Conservation (phyloP, 805 yeast genomes). For the Myxozyma lipomycoides region DNA sequence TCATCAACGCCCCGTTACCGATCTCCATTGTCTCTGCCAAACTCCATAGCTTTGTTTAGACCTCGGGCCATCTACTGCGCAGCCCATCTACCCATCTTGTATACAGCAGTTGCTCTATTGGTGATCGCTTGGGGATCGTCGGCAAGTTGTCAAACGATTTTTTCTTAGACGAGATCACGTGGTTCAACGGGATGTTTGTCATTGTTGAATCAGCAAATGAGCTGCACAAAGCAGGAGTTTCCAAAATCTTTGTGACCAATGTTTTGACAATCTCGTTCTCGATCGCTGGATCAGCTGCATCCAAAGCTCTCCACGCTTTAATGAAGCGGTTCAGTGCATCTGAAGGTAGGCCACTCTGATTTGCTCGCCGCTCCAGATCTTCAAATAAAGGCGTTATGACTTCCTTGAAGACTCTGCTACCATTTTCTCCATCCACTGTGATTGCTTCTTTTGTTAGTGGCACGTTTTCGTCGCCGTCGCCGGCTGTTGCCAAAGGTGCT, state of each 20-base stretch:
- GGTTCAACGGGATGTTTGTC: not conserved
- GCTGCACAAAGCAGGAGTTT: not conserved
- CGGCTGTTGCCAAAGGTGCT: not conserved
- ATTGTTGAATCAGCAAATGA: not conserved
- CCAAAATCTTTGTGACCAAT: slow-evolving; percentile 9
- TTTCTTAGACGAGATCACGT: not conserved
- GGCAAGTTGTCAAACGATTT: slow-evolving; percentile 4
- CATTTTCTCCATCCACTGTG: slow-evolving; percentile 5
- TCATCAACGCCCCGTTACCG: too few relatives aligned
- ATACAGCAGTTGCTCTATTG: slow-evolving; percentile 28
- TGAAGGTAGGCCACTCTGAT: slow-evolving; percentile 2
- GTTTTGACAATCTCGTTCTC: slow-evolving; percentile 11
- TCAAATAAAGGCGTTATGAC: slow-evolving; percentile 5
- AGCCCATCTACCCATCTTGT: slow-evolving; percentile 30
- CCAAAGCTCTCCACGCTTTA: slow-evolving; percentile 23
- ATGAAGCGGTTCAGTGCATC: slow-evolving; percentile 18
- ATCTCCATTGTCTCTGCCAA: too few relatives aligned
- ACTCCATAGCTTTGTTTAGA: too few relatives aligned
- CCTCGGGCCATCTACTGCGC: slow-evolving; percentile 26
- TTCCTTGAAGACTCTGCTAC: slow-evolving; percentile 6
- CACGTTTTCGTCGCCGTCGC: slow-evolving; percentile 7
- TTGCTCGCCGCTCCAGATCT: not conserved
- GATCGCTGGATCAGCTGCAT: slow-evolving; percentile 22
- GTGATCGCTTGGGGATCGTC: slow-evolving; percentile 14
- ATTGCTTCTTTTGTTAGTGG: slow-evolving; percentile 8